phyloP scores from a whole-genome alignment of 176 grass and related monocot genomes.

The Hordeum vulgare region MorexV3_pseudomolecules_assembly NC_058523.1:63717279-63717778 shows the following conservation, averaged over 20 bases:
- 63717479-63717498: slow-evolving; percentile 7
- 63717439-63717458: slow-evolving; percentile 23
- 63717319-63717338: background rate
- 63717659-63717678: slow-evolving; percentile 31
- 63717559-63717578: slow-evolving; percentile 28
- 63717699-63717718: background rate
- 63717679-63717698: slow-evolving; percentile 41
- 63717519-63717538: slow-evolving; percentile 32
- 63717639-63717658: slow-evolving; percentile 67
- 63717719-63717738: background rate
- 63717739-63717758: background rate
- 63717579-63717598: slow-evolving; percentile 9
- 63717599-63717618: background rate
- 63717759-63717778: background rate
- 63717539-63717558: slow-evolving; percentile 23
- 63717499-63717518: slow-evolving; percentile 14
- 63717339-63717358: background rate
- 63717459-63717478: slow-evolving; percentile 4
- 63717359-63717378: slow-evolving; percentile 26
- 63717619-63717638: slow-evolving; percentile 29
- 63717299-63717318: slow-evolving; percentile 20
- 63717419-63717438: slow-evolving; percentile 51
- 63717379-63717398: slow-evolving; percentile 41
- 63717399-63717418: slow-evolving; percentile 98
- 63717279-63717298: slow-evolving; percentile 85